Evolutionary conservation across 148 eudicot genomes (phyloP), one percentile per base, ranked within the genome.

Genomic region (Rhododendron simsii): DNA sequence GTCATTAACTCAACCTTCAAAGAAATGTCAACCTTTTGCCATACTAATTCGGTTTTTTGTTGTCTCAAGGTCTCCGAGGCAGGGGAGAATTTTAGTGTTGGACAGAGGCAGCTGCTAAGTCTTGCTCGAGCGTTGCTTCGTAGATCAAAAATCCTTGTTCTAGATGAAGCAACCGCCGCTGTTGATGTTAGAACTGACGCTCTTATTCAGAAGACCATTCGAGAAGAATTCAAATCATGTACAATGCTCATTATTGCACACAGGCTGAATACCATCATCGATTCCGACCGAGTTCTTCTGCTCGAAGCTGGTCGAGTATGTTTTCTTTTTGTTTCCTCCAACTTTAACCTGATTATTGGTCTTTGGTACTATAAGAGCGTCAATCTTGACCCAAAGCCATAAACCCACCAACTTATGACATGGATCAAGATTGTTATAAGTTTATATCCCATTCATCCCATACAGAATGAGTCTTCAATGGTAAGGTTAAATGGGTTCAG

Each of bases 101-200:
- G 98, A 44, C 98, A 94, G 89, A 83, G 94, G 63, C 98, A 94
- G 82, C 87, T 94, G 5, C 78, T 94, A 78, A 93, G 95, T 91
- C 95, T 94, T 88, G 89, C 98, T 35, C 91, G 98, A 83, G 95
- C 98, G 74, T 88, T 94, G 88, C 94, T 94, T 50, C 94, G 95
- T 37, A 89, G 94, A 88, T 92, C 95, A 71, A 94, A 93, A 86
- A 93, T 94, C 85, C 94, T 94, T 86, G 95, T 93, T 83, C 94
- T 93, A 50, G 98, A 94, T 78, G 98, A 94, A 91, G 98, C 95
- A 35, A 94, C 98, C 7, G 98, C 98, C 71, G 93, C 98, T 63
- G 95, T 94, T 81, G 98, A 94, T 87, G 94, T 94, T 84, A 91
- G 94, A 84, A 94, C 95, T 16, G 98, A 94, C 87, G 98, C 98